A percentile compares a stretch with the other conserved stretches of the same genome.
Evolutionary conservation across 768 basidiomycete species (phyloP).

Genomic region (Boletus sp.): DNA sequence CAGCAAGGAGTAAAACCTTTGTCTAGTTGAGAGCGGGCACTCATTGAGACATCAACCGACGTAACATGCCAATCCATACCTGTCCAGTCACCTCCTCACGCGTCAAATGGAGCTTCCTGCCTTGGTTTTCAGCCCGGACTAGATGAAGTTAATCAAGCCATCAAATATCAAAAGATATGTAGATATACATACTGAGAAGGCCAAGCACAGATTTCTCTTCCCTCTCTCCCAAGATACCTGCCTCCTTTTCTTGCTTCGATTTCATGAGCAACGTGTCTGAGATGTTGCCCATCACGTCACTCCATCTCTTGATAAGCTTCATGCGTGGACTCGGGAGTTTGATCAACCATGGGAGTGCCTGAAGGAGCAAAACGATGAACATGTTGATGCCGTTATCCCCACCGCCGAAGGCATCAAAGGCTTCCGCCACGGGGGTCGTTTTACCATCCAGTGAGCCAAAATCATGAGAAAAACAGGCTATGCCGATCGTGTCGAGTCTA

Average conservation of each 20-base stretch:
- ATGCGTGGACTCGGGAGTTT: conserved; percentile 31
- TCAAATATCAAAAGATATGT: too few species aligned
- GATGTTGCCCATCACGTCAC: conserved; percentile 32
- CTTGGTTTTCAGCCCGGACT: conserved; percentile 38
- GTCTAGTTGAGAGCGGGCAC: conserved; percentile 14
- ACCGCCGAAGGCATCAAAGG: conserved; percentile 24
- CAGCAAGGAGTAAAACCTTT: conserved; percentile 38
- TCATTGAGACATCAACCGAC: not conserved
- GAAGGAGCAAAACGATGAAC: conserved; percentile 24
- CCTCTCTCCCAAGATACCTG: conserved; percentile 22
- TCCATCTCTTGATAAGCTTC: conserved; percentile 24
- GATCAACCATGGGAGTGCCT: conserved; percentile 29
- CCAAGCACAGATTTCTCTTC: conserved; percentile 40
- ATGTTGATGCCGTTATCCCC: conserved; percentile 4
- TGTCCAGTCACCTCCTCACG: conserved; percentile 41
- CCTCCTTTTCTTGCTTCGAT: conserved; percentile 26
- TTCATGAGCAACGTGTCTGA: conserved; percentile 32
- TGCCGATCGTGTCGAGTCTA: conserved; percentile 44
- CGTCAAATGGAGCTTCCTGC: conserved; percentile 31
- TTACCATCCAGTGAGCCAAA: conserved; percentile 42
- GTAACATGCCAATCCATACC: conserved; percentile 8
- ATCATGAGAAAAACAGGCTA: conserved; percentile 44
- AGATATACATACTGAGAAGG: conserved; percentile 32
- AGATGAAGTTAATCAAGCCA: not conserved
- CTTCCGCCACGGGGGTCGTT: conserved; percentile 19